Percentiles rank a stretch among this genome's conserved stretches.
Evolutionary conservation across 306 rosid genomes (phyloP).

Genomic region (Ochetophila trinervis): DNA sequence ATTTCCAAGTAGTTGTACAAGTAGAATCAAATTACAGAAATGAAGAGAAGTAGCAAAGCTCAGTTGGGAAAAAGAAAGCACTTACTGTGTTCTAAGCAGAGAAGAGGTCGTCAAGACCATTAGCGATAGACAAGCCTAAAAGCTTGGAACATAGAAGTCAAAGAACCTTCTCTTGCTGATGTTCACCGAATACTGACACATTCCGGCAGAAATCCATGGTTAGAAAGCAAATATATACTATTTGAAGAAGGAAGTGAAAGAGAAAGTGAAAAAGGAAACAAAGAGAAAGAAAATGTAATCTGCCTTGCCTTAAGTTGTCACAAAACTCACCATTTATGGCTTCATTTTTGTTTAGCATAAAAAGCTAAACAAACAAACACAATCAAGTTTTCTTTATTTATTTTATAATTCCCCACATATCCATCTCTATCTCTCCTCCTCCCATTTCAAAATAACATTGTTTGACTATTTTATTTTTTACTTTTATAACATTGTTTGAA

Average conservation of each 20-base stretch:
- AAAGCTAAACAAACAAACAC: slow-evolving; percentile 13
- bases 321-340: slow-evolving; percentile 37
- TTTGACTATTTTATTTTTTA: too few relatives aligned
- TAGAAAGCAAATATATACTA: slow-evolving; percentile 16
- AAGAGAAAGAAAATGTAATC: background rate
- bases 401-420: too few relatives aligned
- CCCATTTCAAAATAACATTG: too few relatives aligned
- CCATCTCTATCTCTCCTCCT: too few relatives aligned
- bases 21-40: background rate
- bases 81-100: slow-evolving; percentile 58
- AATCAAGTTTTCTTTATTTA: background rate
- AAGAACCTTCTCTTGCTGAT: slow-evolving; percentile 40
- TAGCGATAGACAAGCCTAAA: slow-evolving; percentile 20
- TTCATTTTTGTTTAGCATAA: slow-evolving; percentile 75
- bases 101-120: slow-evolving; percentile 55
- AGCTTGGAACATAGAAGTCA: slow-evolving; percentile 33
- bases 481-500: too few relatives aligned
- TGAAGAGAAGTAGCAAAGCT: background rate
- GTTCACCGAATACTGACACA: slow-evolving; percentile 40
- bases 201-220: slow-evolving; percentile 55
- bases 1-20: slow-evolving; percentile 4
- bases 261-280: background rate
- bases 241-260: slow-evolving; percentile 12
- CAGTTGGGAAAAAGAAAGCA: background rate
- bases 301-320: slow-evolving; percentile 15